phyloP scores from a whole-genome alignment of 306 rosid genomes.

The Rubus idaeus region DNA sequence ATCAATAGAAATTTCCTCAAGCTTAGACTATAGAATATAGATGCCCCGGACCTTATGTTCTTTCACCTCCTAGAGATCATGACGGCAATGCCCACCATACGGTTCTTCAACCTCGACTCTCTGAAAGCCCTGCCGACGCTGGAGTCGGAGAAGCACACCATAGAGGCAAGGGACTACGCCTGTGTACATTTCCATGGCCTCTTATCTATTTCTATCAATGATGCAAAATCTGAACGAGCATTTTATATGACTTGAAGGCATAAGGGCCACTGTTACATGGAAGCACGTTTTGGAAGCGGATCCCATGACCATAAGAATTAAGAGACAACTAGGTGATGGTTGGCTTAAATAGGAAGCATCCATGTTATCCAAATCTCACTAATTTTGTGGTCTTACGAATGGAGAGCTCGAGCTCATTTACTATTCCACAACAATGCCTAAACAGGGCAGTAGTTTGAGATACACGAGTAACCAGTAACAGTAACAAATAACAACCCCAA shows the following conservation, averaged over 20 bases:
- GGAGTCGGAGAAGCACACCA: neutral
- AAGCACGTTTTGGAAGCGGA: neutral
- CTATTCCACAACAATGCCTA: conserved; percentile 13
- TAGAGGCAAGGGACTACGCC: conserved; percentile 10
- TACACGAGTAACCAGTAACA: neutral
- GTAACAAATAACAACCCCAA: neutral
- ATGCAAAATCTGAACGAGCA: neutral
- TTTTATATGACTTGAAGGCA: neutral
- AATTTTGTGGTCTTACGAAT: neutral
- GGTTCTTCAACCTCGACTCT: neutral
- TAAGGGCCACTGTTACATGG: neutral
- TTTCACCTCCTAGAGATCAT: neutral
- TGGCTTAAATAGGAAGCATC: neutral
- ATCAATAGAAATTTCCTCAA: too few relatives aligned
- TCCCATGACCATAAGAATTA: neutral
- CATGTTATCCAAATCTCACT: neutral
- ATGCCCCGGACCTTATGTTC: neutral
- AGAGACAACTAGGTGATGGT: neutral
- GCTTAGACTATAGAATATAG: neutral
- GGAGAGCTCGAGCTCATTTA: neutral
- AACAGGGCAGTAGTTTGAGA: conserved; percentile 16
- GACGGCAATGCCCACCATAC: neutral
- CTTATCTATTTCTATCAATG: neutral
- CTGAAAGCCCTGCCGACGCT: neutral
- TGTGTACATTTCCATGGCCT: neutral